Evolutionary conservation across 1,284 basidiomycete species (phyloP).

Genomic region (Trichosporon faecale): DNA sequence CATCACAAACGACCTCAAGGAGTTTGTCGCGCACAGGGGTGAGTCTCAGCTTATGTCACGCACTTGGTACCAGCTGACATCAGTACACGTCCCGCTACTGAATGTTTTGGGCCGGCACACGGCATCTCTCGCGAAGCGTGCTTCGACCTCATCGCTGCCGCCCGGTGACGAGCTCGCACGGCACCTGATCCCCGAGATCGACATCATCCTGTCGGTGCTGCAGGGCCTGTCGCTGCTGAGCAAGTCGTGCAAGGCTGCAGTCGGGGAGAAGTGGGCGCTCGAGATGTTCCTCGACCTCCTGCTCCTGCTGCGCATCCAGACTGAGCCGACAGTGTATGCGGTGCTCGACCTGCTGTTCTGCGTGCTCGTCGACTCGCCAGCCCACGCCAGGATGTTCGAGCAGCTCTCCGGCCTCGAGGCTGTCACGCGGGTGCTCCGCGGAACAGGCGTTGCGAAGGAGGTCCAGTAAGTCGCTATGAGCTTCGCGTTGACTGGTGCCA

Average conservation of each 20-base stretch:
- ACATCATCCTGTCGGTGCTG: constrained; percentile 60
- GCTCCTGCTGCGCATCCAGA: constrained; percentile 38
- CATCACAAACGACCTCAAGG: constrained; percentile 5
- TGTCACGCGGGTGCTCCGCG: constrained; percentile 76
- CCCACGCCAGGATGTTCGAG: constrained; percentile 72
- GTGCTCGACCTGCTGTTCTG: constrained; percentile 78
- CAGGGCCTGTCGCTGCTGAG: constrained; percentile 78
- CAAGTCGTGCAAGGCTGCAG: constrained; percentile 62
- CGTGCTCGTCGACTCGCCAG: constrained; percentile 73
- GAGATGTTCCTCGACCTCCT: constrained; percentile 55
- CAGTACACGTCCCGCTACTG: constrained; percentile 38
- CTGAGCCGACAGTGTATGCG: constrained; percentile 57
- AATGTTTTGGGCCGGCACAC: constrained; percentile 38
- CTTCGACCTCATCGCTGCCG: constrained; percentile 30
- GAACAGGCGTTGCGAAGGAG: constrained; percentile 72
- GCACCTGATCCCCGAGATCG: constrained; percentile 37
- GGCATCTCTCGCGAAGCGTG: constrained; percentile 31
- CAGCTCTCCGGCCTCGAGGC: constrained; percentile 68
- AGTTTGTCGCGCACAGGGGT: constrained; percentile 19
- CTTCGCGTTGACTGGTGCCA: background rate
- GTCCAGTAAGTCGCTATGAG: constrained; percentile 68
- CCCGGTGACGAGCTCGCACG: constrained; percentile 33
- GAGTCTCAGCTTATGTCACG: background rate
- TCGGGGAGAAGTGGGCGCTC: constrained; percentile 65
- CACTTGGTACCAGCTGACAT: background rate